Conservation (phyloP, 495 filamentous ascomycete genomes). For the Hyaloscypha bicolor region DNA sequence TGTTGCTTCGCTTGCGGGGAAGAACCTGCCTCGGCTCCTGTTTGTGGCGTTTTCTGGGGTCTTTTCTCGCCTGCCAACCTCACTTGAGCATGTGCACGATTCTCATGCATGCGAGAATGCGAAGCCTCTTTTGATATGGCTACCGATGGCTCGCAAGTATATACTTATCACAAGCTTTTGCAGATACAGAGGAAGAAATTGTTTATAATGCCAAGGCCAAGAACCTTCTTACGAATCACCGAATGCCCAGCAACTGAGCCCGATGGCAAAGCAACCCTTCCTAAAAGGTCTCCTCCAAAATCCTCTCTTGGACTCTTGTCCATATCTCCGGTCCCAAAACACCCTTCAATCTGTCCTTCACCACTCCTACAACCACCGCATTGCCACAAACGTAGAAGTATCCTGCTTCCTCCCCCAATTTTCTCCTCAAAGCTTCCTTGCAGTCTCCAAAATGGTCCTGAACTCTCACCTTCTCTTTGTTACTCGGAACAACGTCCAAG, state of each 20-base stretch:
- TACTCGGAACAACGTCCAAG: background rate
- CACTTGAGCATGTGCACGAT: background rate
- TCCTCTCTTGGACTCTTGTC: background rate
- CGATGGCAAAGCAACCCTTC: background rate
- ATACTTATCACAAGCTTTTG: too few relatives aligned
- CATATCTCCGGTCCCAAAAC: background rate
- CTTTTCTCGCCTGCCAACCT: background rate
- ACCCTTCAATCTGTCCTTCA: background rate
- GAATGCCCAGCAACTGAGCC: background rate
- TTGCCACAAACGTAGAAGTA: background rate
- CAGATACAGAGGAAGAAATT: too few relatives aligned
- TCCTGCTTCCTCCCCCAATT: background rate
- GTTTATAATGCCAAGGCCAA: too few relatives aligned
- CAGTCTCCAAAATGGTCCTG: background rate
- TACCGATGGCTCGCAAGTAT: too few relatives aligned
- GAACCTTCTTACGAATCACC: too few relatives aligned
- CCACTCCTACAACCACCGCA: background rate
- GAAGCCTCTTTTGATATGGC: too few relatives aligned
- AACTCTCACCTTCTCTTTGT: background rate
- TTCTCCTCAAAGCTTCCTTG: background rate
- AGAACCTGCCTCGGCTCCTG: background rate
- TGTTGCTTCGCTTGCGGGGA: background rate
- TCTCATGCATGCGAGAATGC: too few relatives aligned
- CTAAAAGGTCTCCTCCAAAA: background rate
- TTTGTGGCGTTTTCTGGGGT: background rate